phyloP scores from a whole-genome alignment of 257 asterid species.

The Primulina eburnea region DNA sequence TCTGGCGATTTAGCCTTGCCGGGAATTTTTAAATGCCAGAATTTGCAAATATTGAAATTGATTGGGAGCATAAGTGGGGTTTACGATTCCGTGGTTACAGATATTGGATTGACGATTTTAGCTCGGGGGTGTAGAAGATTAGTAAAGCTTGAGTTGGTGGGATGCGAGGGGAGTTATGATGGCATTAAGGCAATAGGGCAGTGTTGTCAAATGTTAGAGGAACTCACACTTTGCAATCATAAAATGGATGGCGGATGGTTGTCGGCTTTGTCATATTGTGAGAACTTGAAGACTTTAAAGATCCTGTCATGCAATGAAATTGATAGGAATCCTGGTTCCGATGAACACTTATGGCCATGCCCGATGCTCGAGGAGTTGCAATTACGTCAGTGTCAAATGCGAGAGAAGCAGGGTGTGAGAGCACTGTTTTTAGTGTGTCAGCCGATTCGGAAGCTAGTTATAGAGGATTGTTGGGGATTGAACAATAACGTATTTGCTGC shows the following conservation, averaged over 20 bases:
- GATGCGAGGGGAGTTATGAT: conserved; percentile 92
- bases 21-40: conserved; percentile 58
- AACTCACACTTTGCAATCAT: conserved; percentile 61
- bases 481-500: conserved; percentile 51
- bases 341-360: conserved; percentile 75
- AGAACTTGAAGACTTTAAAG: conserved; percentile 74
- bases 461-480: conserved; percentile 88
- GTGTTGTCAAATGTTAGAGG: conserved; percentile 87
- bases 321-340: conserved; percentile 73
- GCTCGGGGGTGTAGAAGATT: conserved; percentile 88
- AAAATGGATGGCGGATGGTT: conserved; percentile 97
- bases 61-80: conserved; percentile 61
- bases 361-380: conserved; percentile 81
- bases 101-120: conserved; percentile 82
- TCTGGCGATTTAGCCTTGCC: conserved; percentile 57
- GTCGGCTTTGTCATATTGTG: conserved; percentile 73
- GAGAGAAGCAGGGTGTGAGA: conserved; percentile 52
- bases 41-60: conserved; percentile 82
- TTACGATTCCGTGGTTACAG: conserved; percentile 64
- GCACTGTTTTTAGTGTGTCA: conserved; percentile 66
- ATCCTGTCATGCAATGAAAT: conserved; percentile 62
- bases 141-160: conserved; percentile 77
- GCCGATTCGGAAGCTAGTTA: conserved; percentile 45
- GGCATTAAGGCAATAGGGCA: conserved; percentile 89
- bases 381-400: conserved; percentile 63